Evolutionary conservation across 768 basidiomycete genomes (phyloP).

Genomic region (Macrolepiota dolichaula): DNA sequence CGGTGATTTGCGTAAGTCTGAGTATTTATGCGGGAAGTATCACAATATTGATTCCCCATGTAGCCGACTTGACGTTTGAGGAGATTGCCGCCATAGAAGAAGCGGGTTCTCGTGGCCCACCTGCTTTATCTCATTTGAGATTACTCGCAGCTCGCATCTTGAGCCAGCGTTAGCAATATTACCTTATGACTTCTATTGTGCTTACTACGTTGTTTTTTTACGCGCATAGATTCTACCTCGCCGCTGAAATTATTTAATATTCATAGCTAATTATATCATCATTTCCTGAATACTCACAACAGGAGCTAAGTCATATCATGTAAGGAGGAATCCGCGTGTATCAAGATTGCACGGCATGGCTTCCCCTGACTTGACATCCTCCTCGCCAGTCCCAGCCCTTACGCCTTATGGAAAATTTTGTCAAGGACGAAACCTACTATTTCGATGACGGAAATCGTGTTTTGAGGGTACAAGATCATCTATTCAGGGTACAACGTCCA

Average conservation of each 20-base stretch:
- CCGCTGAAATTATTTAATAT: background rate
- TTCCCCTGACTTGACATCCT: no score
- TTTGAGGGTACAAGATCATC: conserved; percentile 53
- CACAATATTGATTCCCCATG: background rate
- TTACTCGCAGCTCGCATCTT: background rate
- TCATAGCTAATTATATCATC: background rate
- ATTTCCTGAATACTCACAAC: background rate
- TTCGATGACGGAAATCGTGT: conserved; percentile 67
- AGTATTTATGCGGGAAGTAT: background rate
- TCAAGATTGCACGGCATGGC: background rate
- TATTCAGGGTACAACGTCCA: conserved; percentile 35
- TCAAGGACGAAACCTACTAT: conserved; percentile 54
- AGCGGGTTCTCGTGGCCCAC: conserved; percentile 54
- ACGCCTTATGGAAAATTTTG: background rate
- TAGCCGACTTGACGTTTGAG: conserved; percentile 50
- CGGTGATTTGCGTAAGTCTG: conserved; percentile 44
- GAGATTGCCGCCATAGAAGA: conserved; percentile 64
- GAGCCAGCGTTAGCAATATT: background rate
- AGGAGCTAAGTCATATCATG: background rate
- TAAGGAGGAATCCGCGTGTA: background rate
- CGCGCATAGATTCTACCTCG: background rate
- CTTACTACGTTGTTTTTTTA: background rate
- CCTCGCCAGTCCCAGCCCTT: background rate
- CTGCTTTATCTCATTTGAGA: conserved; percentile 21
- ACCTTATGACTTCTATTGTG: background rate